phyloP scores from a whole-genome alignment of 164 flowering plant species.

The Buxus sempervirens region DNA sequence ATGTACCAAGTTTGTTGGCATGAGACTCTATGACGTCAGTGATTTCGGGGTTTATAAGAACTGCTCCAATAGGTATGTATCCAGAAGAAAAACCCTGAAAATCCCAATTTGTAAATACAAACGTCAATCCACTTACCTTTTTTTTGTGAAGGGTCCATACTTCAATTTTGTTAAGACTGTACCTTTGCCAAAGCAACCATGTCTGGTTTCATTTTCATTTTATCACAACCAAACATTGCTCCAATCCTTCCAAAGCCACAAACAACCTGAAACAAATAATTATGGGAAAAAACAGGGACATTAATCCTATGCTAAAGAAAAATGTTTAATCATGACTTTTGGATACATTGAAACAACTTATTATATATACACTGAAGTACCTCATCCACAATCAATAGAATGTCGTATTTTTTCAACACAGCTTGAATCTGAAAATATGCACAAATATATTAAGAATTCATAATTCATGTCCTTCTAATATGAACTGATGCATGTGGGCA shows the following conservation, averaged over 20 bases:
- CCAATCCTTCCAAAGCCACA: slow-evolving; percentile 99
- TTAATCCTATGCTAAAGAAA: too few relatives aligned
- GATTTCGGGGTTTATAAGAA: slow-evolving; percentile 87
- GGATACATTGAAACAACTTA: too few relatives aligned
- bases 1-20: slow-evolving; percentile 88
- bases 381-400: slow-evolving; percentile 94
- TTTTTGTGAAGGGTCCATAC: too few relatives aligned
- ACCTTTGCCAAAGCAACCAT: slow-evolving; percentile 95
- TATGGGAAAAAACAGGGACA: neutral
- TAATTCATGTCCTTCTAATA: too few relatives aligned
- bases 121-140: too few relatives aligned
- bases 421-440: slow-evolving; percentile 63
- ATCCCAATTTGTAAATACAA: neutral
- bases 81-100: slow-evolving; percentile 83
- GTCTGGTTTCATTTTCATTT: slow-evolving; percentile 88
- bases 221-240: slow-evolving; percentile 93
- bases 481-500: too few relatives aligned
- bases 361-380: slow-evolving; percentile 25
- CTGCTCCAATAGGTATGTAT: slow-evolving; percentile 96
- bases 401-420: slow-evolving; percentile 84
- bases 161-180: slow-evolving; percentile 1
- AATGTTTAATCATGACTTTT: too few relatives aligned
- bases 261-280: slow-evolving; percentile 48
- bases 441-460: neutral
- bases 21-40: slow-evolving; percentile 80